Evolutionary conservation across 371 early-diverging fungal genomes (phyloP).

Genomic region (Smittium culicis): DNA sequence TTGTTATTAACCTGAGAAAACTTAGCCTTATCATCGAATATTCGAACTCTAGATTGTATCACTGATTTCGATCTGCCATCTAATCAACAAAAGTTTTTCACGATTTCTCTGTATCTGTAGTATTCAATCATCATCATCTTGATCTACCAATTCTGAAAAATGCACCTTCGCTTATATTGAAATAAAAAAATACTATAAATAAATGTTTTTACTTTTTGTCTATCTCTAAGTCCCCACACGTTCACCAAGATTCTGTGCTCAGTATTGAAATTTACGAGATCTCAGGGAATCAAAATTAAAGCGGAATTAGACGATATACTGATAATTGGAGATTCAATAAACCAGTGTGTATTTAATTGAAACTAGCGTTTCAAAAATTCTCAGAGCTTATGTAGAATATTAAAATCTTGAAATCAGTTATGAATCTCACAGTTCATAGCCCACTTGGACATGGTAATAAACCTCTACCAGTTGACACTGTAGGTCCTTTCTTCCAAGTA

Average conservation of each 20-base stretch:
- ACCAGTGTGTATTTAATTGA: neutral
- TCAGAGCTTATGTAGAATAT: neutral
- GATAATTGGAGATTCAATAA: neutral
- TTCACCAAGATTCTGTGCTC: neutral
- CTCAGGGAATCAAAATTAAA: neutral
- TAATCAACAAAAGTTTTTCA: no score
- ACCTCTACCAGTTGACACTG: neutral
- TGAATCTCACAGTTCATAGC: neutral
- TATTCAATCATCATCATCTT: no score
- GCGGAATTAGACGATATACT: neutral
- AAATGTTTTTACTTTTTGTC: neutral
- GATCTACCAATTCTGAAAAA: no score
- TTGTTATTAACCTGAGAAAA: no score
- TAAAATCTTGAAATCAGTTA: neutral
- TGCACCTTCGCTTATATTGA: neutral
- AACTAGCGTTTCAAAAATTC: neutral
- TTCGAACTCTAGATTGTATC: no score
- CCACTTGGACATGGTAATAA: neutral
- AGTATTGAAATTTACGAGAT: neutral
- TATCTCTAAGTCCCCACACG: neutral
- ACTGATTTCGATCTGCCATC: no score
- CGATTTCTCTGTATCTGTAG: no score
- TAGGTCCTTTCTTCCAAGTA: neutral
- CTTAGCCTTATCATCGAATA: no score
- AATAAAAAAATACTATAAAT: neutral